Conservation (phyloP, 805 yeast species). For the Isabelozyma rhagii region DNA sequence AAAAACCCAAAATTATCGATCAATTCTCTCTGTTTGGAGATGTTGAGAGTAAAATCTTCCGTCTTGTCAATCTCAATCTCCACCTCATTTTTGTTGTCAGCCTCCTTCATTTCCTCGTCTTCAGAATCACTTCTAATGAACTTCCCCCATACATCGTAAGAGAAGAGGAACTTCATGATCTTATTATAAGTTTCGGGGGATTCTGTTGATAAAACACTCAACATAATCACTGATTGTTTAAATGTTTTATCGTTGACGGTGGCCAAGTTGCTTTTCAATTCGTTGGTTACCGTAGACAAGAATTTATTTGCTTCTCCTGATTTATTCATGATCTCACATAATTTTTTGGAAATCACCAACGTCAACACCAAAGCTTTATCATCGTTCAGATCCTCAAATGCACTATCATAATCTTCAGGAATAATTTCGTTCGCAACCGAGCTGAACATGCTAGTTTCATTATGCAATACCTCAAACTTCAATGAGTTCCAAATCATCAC, state of each 20-base stretch:
- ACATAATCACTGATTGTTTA: constrained; percentile 60
- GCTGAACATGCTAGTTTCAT: constrained; percentile 38
- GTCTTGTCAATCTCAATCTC: constrained; percentile 8
- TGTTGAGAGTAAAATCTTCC: constrained; percentile 35
- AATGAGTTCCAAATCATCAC: constrained; percentile 79
- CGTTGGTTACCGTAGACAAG: constrained; percentile 35
- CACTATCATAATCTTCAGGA: constrained; percentile 18
- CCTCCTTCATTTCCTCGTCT: constrained; percentile 1
- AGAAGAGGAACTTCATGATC: constrained; percentile 35
- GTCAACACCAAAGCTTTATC: constrained; percentile 34
- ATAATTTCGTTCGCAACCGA: constrained; percentile 17
- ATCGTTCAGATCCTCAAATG: constrained; percentile 33
- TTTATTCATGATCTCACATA: constrained; percentile 34
- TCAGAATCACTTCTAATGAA: constrained; percentile 18
- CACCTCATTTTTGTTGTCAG: constrained; percentile 11
- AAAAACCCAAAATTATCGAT: constrained; percentile 62
- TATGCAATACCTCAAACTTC: constrained; percentile 85
- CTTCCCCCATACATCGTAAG: constrained; percentile 43
- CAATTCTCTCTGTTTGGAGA: constrained; percentile 56
- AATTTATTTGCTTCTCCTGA: constrained; percentile 34
- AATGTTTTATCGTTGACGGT: constrained; percentile 50
- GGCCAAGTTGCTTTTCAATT: constrained; percentile 51
- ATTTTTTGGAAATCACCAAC: constrained; percentile 32
- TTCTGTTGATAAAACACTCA: constrained; percentile 53
- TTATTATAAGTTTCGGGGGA: constrained; percentile 45